These are phyloP conservation scores for Suhomyces sp. DNA, from an alignment of 805 yeast species.

Conservation along the genomic window DNA sequence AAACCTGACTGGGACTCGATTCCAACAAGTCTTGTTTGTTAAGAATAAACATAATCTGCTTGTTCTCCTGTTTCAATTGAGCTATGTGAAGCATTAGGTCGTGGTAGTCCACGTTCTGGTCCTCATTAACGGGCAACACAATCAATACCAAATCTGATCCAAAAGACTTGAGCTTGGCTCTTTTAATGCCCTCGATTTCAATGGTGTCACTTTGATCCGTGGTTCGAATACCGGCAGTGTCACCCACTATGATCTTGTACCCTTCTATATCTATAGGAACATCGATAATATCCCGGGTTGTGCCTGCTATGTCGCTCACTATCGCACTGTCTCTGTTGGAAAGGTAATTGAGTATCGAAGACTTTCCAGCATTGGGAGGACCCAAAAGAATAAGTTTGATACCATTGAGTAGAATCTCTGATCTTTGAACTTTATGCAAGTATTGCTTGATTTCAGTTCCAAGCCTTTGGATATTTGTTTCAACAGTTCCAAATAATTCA, in stretches of 20 bases:
- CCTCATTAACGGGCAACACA: constrained; percentile 51
- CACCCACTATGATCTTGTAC: constrained; percentile 78
- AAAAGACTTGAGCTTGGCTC: constrained; percentile 62
- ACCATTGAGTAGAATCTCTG: constrained; percentile 69
- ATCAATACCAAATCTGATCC: constrained; percentile 69
- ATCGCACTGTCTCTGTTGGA: constrained; percentile 83
- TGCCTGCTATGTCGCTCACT: constrained; percentile 89
- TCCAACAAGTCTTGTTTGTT: constrained; percentile 57
- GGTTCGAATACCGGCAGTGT: constrained; percentile 86
- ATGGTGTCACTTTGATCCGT: constrained; percentile 49
- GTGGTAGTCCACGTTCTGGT: constrained; percentile 12
- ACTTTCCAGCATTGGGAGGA: constrained; percentile 96
- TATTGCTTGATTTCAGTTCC: constrained; percentile 45
- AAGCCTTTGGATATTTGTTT: constrained; percentile 38
- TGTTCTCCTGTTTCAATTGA: constrained; percentile 22
- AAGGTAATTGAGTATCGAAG: constrained; percentile 74
- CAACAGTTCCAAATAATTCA: constrained; percentile 51
- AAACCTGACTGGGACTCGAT: background rate
- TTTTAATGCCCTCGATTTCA: constrained; percentile 75
- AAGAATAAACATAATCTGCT: constrained; percentile 44
- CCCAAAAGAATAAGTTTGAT: constrained; percentile 74
- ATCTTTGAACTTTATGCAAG: constrained; percentile 46
- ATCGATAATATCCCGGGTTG: constrained; percentile 87
- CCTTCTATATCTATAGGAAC: constrained; percentile 80
- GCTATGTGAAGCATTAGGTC: constrained; percentile 42